These are phyloP conservation scores for Sisymbrium altissimum DNA, from an alignment of 345 rosid species.

Conservation along the genomic window DNA sequence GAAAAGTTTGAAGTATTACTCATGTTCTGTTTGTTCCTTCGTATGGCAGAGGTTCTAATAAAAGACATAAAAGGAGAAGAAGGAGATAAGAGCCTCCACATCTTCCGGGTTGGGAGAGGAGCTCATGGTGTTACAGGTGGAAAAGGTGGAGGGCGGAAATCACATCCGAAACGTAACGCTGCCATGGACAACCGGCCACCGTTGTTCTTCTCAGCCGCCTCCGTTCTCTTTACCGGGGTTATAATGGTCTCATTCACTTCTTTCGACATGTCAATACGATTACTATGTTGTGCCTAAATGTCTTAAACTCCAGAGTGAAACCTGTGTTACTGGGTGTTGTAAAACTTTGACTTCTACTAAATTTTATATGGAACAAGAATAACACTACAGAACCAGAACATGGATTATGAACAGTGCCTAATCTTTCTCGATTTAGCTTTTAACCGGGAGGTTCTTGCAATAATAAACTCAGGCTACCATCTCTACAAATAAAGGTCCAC, in stretches of 20 bases:
- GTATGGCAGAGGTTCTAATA: neutral
- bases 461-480: neutral
- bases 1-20: neutral
- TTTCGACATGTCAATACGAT: neutral
- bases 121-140: slow-evolving; percentile 20
- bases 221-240: slow-evolving; percentile 7
- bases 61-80: neutral
- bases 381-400: neutral
- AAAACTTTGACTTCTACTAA: neutral
- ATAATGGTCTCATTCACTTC: slow-evolving; percentile 14
- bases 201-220: slow-evolving; percentile 19
- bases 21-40: neutral
- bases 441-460: neutral
- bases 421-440: neutral
- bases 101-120: slow-evolving; percentile 20
- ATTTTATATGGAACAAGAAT: neutral
- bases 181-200: neutral
- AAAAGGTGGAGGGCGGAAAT: slow-evolving; percentile 29
- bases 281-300: neutral
- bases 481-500: neutral
- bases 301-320: neutral
- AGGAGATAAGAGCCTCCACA: slow-evolving; percentile 8
- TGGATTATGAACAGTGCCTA: neutral
- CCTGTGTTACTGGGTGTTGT: neutral
- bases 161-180: slow-evolving; percentile 27